Evolutionary conservation across 1,284 basidiomycete species (phyloP).

Genomic region (Moesziomyces parantarcticus): DNA sequence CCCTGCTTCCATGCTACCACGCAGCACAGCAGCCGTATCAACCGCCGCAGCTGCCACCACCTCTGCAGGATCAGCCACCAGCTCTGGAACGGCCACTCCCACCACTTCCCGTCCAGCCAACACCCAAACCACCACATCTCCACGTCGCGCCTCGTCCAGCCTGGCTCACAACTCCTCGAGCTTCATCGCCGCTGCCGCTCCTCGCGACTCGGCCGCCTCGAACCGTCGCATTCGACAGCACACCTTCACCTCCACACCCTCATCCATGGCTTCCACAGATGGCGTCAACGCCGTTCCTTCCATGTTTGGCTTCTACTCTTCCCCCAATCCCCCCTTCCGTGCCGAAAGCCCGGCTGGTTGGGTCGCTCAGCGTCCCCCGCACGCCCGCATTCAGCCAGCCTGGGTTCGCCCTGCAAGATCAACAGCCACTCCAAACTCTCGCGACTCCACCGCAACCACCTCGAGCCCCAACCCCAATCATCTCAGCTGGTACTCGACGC

Average conservation of each 20-base stretch:
- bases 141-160: conserved; percentile 3
- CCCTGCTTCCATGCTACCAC: conserved; percentile 29
- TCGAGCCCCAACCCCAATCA: no score
- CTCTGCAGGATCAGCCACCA: conserved; percentile 2
- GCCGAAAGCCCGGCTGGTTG: background rate
- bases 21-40: conserved; percentile 7
- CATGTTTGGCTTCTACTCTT: conserved; percentile 48
- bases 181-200: background rate
- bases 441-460: no score
- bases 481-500: no score
- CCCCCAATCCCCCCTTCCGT: conserved; percentile 11
- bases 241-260: conserved; percentile 6
- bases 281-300: conserved; percentile 20
- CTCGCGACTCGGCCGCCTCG: background rate
- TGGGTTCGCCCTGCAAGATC: no score
- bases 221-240: background rate
- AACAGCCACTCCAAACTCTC: no score
- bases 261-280: conserved; percentile 20
- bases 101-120: background rate
- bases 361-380: background rate
- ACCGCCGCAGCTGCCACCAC: conserved; percentile 4
- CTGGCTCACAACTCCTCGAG: background rate
- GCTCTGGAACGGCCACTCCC: conserved; percentile 26
- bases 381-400: background rate
- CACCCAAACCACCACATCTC: background rate